These are phyloP conservation scores for Diutina siamensis DNA, from an alignment of 1,139 yeast genomes.

Conservation along the genomic window DNA sequence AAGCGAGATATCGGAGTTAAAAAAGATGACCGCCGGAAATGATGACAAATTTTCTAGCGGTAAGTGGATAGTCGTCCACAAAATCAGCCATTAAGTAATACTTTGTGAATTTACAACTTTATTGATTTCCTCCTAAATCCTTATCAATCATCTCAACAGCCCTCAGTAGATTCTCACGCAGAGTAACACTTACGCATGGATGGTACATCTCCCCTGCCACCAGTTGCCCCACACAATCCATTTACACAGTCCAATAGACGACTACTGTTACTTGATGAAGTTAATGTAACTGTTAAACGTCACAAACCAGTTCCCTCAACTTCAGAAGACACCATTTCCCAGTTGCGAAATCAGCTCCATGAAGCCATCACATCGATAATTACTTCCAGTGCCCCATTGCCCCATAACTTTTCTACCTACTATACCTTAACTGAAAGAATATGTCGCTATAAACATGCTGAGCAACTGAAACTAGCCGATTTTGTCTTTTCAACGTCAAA, in stretches of 20 bases:
- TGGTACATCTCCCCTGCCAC: not conserved
- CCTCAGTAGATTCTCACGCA: too few species aligned
- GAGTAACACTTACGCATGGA: too few species aligned
- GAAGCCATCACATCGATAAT: not conserved
- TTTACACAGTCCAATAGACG: not conserved
- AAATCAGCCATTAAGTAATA: too few species aligned
- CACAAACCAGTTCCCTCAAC: not conserved
- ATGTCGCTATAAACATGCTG: not conserved
- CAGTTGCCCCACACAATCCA: not conserved
- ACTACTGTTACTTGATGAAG: not conserved
- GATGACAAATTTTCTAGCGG: too few species aligned
- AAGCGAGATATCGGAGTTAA: too few species aligned
- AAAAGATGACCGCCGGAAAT: too few species aligned
- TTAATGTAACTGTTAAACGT: not conserved
- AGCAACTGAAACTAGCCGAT: conserved; percentile 1
- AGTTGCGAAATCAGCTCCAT: not conserved
- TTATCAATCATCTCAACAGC: too few species aligned
- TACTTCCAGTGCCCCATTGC: not conserved
- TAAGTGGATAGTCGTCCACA: too few species aligned
- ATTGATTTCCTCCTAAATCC: too few species aligned
- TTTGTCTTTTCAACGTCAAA: not conserved
- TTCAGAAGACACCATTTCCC: not conserved
- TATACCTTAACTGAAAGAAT: not conserved
- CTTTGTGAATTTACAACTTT: too few species aligned
- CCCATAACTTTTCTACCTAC: not conserved